Base-by-base conservation (phyloP, 2,329 filamentous ascomycete genomes). In the Diplodia corticola region DNA sequence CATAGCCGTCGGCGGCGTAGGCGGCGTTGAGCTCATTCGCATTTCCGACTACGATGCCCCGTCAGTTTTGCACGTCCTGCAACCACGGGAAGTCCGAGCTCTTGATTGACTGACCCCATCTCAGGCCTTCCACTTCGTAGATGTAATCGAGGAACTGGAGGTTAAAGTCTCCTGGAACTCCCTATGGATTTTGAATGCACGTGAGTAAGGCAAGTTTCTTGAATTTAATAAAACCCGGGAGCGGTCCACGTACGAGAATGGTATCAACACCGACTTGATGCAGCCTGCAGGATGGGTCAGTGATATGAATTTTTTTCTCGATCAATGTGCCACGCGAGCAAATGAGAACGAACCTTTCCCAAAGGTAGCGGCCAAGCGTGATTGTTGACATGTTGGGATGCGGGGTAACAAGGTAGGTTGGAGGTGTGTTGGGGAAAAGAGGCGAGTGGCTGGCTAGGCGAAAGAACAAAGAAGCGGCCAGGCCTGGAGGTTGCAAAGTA, bases 1-100 rank as follows among this genome's bases (percentile, higher is more conserved):
- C 81, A 69, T 88, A 88, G 1, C 84, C 86, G 68, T 88, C 86
- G 2, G 84, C 83, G 0, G 84, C 84, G 67, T 86, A 87, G 2
- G 79, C 84, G 3, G 83, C 83, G 68, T 87, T 87, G 55, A 88
- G 80, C 73, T 88, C 85, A 69, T 87, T 88, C 64, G 81, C 79
- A 68, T 84, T 87, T 67, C 85, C 84, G 12, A 84, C 80, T 73
- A 40, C 15, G 40, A 9, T 28, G 4, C 28, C 46, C 22, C 7
- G 20, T 63, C 5, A 51, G 54, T n/a, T 6, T 46, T 7, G 12
- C 37, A 17, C 24, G 15, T 20, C 22, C 7, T 30, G 7, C 10
- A 24, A 2, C 26, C 26, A 15, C 48, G 24, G 0, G 15, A 13
- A 30, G 12, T 33, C 44, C 37, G 5, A 17, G 53, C 50, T 50